Conservation (phyloP, 768 basidiomycete species). For the Phaeolepiota aurea region DNA sequence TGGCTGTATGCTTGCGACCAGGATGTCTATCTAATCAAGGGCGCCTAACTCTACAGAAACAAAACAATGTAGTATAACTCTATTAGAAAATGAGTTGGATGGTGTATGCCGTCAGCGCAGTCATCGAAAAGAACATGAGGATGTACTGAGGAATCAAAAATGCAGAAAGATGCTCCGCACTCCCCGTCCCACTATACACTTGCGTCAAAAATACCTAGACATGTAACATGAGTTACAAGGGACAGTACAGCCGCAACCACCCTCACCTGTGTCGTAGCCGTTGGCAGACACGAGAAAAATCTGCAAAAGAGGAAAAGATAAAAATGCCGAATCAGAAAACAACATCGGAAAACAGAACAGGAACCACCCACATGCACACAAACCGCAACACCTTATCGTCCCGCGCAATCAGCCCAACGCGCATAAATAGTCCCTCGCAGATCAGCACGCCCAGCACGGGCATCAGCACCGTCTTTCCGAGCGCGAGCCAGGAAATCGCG, state of each 20-base stretch:
- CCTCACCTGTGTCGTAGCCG: constrained; percentile 48
- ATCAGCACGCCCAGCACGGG: constrained; percentile 58
- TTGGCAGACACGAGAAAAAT: constrained; percentile 53
- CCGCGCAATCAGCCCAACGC: constrained; percentile 32
- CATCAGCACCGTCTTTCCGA: constrained; percentile 46
- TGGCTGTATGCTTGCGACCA: not conserved
- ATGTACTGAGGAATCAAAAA: constrained; percentile 60
- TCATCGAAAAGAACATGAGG: constrained; percentile 44
- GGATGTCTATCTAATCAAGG: not conserved
- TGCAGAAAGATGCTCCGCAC: constrained; percentile 49
- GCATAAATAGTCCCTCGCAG: constrained; percentile 36
- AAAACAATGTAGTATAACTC: not conserved
- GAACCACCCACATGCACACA: constrained; percentile 52
- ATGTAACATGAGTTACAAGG: not conserved
- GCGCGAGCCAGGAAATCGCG: constrained; percentile 43
- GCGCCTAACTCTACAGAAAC: not conserved
- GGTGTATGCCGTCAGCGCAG: constrained; percentile 37
- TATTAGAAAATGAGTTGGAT: constrained; percentile 32
- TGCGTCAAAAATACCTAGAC: constrained; percentile 54
- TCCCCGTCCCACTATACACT: constrained; percentile 58
- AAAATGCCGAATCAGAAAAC: not conserved
- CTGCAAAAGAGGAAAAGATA: constrained; percentile 17
- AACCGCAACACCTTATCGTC: constrained; percentile 56
- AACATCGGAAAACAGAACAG: not conserved
- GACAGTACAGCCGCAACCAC: too few relatives aligned